These are phyloP conservation scores for Candida sp. DNA, from an alignment of 1,139 yeast species.

Conservation along the genomic window DNA sequence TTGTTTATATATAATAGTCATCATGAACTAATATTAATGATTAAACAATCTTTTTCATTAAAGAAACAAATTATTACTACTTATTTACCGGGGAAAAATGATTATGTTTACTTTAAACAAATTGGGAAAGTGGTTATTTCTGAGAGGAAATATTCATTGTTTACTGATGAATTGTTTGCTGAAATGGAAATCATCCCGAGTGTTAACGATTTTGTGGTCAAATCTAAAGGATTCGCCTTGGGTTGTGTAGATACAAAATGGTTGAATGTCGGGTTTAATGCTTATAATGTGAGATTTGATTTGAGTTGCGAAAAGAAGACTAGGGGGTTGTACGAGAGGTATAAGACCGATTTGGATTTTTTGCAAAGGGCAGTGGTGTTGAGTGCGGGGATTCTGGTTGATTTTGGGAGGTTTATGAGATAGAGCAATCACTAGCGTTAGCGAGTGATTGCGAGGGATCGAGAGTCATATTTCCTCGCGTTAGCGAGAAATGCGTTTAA, in stretches of 20 bases:
- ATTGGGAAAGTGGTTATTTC: not conserved
- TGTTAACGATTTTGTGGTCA: not conserved
- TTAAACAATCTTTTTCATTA: not conserved
- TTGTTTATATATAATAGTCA: not conserved
- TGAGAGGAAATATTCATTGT: not conserved
- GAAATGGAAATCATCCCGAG: not conserved
- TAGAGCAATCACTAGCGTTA: not conserved
- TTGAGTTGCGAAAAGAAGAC: not conserved
- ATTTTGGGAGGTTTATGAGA: conserved; percentile 81
- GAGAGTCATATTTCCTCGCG: too few relatives aligned
- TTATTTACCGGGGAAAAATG: not conserved
- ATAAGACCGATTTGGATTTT: conserved; percentile 16
- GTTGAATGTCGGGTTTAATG: not conserved
- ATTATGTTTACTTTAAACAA: not conserved
- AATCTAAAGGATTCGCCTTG: not conserved
- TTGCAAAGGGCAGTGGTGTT: conserved; percentile 81
- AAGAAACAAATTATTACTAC: not conserved
- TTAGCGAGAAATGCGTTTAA: too few relatives aligned
- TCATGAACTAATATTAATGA: not conserved
- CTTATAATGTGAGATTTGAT: conserved; percentile 1
- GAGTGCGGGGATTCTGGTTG: conserved; percentile 85
- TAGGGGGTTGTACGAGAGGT: not conserved
- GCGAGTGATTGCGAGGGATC: not conserved
- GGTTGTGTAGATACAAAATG: conserved; percentile 1
- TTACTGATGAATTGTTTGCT: not conserved